Evolutionary conservation across 257 asterid species (phyloP).

Genomic region (Nicotiana sylvestris): DNA sequence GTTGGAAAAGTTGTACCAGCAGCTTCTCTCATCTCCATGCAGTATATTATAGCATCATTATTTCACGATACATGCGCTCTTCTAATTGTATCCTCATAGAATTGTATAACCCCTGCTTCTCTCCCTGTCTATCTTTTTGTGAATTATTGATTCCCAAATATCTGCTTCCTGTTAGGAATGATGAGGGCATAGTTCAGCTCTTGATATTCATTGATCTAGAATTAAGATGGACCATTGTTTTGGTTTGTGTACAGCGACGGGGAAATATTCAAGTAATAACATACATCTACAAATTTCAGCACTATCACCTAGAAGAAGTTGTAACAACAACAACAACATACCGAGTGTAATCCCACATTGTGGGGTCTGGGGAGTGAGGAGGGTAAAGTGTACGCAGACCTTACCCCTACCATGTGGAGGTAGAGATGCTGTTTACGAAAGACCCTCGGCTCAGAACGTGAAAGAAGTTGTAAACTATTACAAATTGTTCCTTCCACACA

Average conservation of each 20-base stretch:
- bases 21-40: not conserved
- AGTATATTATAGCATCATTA: not conserved
- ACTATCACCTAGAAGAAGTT: not conserved
- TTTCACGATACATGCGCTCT: not conserved
- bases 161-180: not conserved
- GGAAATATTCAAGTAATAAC: not conserved
- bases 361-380: too few relatives aligned
- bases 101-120: not conserved
- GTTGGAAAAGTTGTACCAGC: not conserved
- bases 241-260: not conserved
- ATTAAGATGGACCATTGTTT: not conserved
- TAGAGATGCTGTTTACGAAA: too few relatives aligned
- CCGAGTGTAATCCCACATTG: too few relatives aligned
- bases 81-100: not conserved
- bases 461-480: not conserved
- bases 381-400: too few relatives aligned
- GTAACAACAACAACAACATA: not conserved
- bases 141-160: not conserved
- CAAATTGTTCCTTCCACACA: not conserved
- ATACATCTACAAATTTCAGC: not conserved
- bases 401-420: too few relatives aligned
- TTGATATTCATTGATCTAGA: not conserved
- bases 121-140: not conserved
- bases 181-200: not conserved
- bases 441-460: not conserved